Conservation (phyloP, 31 red algal species). For the Asparagopsis taxiformis region DNA sequence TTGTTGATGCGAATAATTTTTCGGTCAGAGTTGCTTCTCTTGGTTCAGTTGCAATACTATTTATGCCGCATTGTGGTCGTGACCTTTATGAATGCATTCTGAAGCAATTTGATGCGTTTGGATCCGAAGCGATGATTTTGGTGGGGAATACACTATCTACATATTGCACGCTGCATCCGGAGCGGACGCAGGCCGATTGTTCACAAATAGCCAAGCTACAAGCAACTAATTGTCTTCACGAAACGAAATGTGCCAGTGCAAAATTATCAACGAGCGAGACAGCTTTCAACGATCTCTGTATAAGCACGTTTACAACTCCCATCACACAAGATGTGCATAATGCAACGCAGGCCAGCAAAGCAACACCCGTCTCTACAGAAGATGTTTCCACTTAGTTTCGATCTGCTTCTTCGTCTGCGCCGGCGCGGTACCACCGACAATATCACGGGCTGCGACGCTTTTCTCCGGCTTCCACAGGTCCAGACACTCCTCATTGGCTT, state of each 20-base stretch:
- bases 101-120: not conserved
- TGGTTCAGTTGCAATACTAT: not conserved
- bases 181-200: too few relatives aligned
- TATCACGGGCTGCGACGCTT: slow-evolving; percentile 70
- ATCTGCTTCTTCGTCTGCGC: slow-evolving; percentile 72
- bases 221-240: not conserved
- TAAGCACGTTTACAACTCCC: not conserved
- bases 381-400: slow-evolving; percentile 50
- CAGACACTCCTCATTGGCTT: slow-evolving; percentile 89
- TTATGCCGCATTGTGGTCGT: slow-evolving; percentile 15
- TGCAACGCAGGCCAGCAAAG: not conserved
- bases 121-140: slow-evolving; percentile 4
- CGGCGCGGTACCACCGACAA: slow-evolving; percentile 90
- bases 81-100: not conserved
- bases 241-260: not conserved
- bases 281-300: slow-evolving; percentile 4
- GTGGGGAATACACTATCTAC: slow-evolving; percentile 4
- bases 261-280: slow-evolving; percentile 6
- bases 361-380: slow-evolving; percentile 13
- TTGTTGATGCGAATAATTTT: not conserved
- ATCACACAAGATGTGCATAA: slow-evolving; percentile 1
- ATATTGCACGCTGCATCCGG: too few relatives aligned
- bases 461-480: slow-evolving; percentile 87
- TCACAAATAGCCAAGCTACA: not conserved
- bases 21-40: not conserved